A percentile compares a stretch with the other conserved stretches of the same genome.
Evolutionary conservation across 1,139 yeast genomes (phyloP).

Genomic region (Pichia sp.): DNA sequence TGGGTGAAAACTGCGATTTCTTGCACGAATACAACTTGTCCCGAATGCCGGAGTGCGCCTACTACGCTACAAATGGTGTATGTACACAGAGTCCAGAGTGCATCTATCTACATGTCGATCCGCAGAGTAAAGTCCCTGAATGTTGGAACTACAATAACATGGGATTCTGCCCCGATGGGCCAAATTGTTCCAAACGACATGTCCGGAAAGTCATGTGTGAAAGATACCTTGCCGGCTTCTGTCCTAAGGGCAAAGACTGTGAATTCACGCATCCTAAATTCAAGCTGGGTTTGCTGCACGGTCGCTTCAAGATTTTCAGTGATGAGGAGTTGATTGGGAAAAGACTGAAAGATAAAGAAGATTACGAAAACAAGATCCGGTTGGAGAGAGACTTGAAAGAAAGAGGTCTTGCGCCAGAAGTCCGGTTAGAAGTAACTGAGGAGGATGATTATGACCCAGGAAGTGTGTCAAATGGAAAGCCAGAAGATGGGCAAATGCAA

Average conservation of each 20-base stretch:
- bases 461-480: background rate
- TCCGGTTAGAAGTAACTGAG: background rate
- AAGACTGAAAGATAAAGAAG: conserved; percentile 22
- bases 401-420: background rate
- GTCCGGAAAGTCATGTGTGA: conserved; percentile 75
- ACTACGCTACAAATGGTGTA: conserved; percentile 80
- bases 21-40: conserved; percentile 90
- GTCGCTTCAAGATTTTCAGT: conserved; percentile 47
- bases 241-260: conserved; percentile 71
- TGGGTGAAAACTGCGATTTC: conserved; percentile 94
- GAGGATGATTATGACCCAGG: background rate
- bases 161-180: conserved; percentile 94
- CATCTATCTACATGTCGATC: conserved; percentile 86
- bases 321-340: conserved; percentile 36
- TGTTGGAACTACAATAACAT: conserved; percentile 70
- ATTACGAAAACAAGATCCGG: conserved; percentile 12
- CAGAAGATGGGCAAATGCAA: background rate
- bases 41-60: conserved; percentile 96
- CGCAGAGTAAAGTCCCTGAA: conserved; percentile 79
- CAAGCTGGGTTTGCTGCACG: conserved; percentile 41
- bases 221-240: conserved; percentile 83
- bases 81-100: conserved; percentile 97
- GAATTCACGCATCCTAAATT: conserved; percentile 57
- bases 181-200: conserved; percentile 79
- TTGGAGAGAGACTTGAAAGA: conserved; percentile 11